Evolutionary conservation across 2,329 filamentous ascomycete species (phyloP), one percentile per base, ranked within the genome.

Genomic region (Trichoderma sp.): DNA sequence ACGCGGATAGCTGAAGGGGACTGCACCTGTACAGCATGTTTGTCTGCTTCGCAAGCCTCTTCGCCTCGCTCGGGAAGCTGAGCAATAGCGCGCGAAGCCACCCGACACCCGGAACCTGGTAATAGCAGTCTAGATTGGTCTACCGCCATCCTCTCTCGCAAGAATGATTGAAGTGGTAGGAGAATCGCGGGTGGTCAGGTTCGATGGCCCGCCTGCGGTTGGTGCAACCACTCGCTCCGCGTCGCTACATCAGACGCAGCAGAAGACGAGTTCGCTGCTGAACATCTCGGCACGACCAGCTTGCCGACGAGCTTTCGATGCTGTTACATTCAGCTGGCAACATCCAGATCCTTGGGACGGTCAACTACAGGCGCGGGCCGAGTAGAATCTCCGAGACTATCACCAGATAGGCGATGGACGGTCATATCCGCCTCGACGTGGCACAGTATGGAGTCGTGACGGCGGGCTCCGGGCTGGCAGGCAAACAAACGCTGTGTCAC

Each of bases 361-460:
- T 47, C 47, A 10, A 47, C 51, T 63, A 47, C 43, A 45, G 50
- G 60, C 24, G 50, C 60, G 60, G 60, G 50, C 60, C 60, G 60
- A 63, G 60, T 55, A 47, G 60, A 63, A 63, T 63, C 60, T 63
- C 60, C 60, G 60, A 63, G 60, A 45, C 60, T 63, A 55, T 34
- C 41, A 63, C 60, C 21, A 63, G 60, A 63, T 63, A 63, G 60
- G 60, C 60, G 60, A 63, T 55, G 12, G 50, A 55, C 60, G 60
- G 60, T 55, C 60, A 63, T 55, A 47, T 63, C 60, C 60, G 50
- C 17, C 58, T 10, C 10, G 34, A 26, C 41, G 48, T 55, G 45
- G 21, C 60, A 63, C 60, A 47, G 48, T 24, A 54, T 30, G 47
- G 59, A 60, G 57, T 60, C 30, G 57, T n/a, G 30, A 60, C 15